Evolutionary conservation across 2,329 filamentous ascomycete species (phyloP).

Genomic region (Pseudogymnoascus sp.): DNA sequence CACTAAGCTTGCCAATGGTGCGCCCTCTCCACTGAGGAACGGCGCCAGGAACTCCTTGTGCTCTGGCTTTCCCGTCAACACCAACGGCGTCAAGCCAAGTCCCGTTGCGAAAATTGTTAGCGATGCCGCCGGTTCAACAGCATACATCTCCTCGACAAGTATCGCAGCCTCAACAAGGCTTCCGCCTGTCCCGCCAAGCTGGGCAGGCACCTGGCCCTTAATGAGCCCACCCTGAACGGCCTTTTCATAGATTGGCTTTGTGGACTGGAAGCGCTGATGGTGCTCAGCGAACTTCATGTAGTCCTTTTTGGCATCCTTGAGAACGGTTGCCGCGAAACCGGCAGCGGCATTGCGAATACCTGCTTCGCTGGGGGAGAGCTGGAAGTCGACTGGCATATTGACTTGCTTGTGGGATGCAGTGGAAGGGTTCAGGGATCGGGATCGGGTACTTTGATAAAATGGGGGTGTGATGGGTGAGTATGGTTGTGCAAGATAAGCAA

Average conservation of each 20-base stretch:
- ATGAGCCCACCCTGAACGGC: slow-evolving; percentile 38
- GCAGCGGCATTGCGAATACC: slow-evolving; percentile 23
- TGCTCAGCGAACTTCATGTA: slow-evolving; percentile 21
- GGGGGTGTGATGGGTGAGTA: background rate
- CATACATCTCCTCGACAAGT: slow-evolving; percentile 44
- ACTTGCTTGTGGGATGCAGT: background rate
- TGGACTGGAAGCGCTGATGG: slow-evolving; percentile 37
- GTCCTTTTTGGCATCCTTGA: slow-evolving; percentile 21
- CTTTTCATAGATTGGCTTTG: slow-evolving; percentile 36
- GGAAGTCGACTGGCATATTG: slow-evolving; percentile 24
- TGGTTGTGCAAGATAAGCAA: background rate
- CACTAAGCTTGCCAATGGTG: slow-evolving; percentile 41
- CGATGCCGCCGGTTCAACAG: slow-evolving; percentile 39
- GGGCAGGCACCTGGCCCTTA: slow-evolving; percentile 37
- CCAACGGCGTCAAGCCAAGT: slow-evolving; percentile 42
- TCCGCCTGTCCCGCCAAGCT: slow-evolving; percentile 37
- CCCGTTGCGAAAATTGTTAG: slow-evolving; percentile 44
- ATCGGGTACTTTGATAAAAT: background rate
- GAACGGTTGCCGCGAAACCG: slow-evolving; percentile 22
- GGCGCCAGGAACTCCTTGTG: slow-evolving; percentile 36
- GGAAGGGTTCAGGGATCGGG: background rate
- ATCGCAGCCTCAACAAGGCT: slow-evolving; percentile 40
- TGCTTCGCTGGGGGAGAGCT: slow-evolving; percentile 23
- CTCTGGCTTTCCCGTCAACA: slow-evolving; percentile 35
- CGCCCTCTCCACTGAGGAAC: slow-evolving; percentile 36